Conservation (phyloP, 306 rosid species). For the Amphicarpaea edgeworthii region DNA sequence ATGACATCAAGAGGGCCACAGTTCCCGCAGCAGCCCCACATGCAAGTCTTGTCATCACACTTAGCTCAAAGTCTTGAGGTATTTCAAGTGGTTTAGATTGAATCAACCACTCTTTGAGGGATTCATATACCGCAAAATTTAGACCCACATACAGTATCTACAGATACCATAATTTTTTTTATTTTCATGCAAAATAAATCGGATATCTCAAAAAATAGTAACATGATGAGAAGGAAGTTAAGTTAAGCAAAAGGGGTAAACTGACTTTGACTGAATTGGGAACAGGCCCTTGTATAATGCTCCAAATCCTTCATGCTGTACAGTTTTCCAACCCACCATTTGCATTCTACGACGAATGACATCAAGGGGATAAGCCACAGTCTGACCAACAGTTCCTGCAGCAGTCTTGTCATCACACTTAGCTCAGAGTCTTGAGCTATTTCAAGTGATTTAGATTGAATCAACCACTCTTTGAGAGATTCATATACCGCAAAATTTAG, state of each 20-base stretch:
- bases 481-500: conserved; percentile 95
- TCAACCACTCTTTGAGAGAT: conserved; percentile 88
- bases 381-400: conserved; percentile 95
- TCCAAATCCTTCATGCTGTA: conserved; percentile 84
- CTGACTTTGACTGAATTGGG: conserved; percentile 91
- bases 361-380: conserved; percentile 95
- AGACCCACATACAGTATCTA: conserved; percentile 96
- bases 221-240: background rate
- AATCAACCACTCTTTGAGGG: conserved; percentile 87
- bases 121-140: conserved; percentile 92
- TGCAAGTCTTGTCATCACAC: conserved; percentile 80
- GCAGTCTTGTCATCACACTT: conserved; percentile 82
- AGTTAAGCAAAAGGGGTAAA: conserved; percentile 30
- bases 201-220: background rate
- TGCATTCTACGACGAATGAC: conserved; percentile 98
- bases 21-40: conserved; percentile 98
- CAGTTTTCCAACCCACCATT: conserved; percentile 98
- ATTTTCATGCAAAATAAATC: background rate
- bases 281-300: conserved; percentile 95
- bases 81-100: conserved; percentile 72
- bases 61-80: conserved; percentile 73
- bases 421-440: conserved; percentile 74
- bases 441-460: conserved; percentile 72
- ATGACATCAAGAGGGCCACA: conserved; percentile 97
- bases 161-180: conserved; percentile 33